Conservation (phyloP, 805 yeast genomes). For the Isabelozyma rhagii region DNA sequence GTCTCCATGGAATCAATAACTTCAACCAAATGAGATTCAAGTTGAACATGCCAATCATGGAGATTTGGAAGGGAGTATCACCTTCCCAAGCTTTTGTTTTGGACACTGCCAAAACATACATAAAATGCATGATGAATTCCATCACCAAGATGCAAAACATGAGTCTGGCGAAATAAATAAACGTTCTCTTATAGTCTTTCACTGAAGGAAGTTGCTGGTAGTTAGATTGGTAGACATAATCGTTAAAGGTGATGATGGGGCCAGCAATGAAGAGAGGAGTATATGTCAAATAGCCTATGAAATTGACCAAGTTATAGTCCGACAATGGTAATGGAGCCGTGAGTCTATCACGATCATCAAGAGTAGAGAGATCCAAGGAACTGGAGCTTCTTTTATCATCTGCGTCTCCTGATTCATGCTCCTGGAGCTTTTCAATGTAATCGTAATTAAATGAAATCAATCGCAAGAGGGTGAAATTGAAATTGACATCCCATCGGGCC, state of each 20-base stretch:
- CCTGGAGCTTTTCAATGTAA: conserved; percentile 44
- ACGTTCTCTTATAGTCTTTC: conserved; percentile 43
- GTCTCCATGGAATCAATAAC: conserved; percentile 90
- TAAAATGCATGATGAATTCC: conserved; percentile 85
- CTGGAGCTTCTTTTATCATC: conserved; percentile 4
- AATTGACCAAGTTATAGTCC: conserved; percentile 64
- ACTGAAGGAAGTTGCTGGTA: conserved; percentile 58
- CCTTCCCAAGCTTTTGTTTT: conserved; percentile 87
- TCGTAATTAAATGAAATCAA: conserved; percentile 83
- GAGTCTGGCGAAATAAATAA: conserved; percentile 65
- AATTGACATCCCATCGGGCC: conserved; percentile 93
- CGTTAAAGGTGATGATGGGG: conserved; percentile 91
- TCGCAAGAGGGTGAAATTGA: conserved; percentile 82
- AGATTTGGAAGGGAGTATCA: conserved; percentile 85
- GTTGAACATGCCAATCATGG: conserved; percentile 91
- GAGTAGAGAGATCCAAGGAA: conserved; percentile 7
- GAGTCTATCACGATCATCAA: conserved; percentile 64
- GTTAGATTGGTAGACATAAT: conserved; percentile 71
- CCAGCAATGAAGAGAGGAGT: conserved; percentile 94
- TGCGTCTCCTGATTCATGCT: conserved; percentile 9
- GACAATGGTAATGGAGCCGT: conserved; percentile 56
- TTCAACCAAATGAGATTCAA: conserved; percentile 92
- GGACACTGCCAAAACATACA: conserved; percentile 91
- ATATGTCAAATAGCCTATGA: conserved; percentile 73
- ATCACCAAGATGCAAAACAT: conserved; percentile 72